Base-by-base conservation (phyloP, 306 rosid species). In the Cicer cuneatum region DNA sequence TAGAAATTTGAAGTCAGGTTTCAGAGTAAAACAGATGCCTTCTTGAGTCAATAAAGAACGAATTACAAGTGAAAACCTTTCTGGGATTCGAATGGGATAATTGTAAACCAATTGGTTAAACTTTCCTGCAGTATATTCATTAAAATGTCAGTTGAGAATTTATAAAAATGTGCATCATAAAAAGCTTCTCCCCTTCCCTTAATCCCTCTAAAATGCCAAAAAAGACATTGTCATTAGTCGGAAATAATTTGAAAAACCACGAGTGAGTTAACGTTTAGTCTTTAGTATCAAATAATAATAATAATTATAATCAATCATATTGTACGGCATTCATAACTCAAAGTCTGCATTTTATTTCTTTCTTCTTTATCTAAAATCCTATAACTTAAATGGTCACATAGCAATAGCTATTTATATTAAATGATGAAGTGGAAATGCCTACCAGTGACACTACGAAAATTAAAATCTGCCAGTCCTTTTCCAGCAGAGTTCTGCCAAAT, bases 401-500 rank as follows among this genome's bases (percentile, higher is more conserved):
- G 81, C 14, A 39, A 45, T 33, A 35, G 62, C 7, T 42, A 41
- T 73, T 62, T 73, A 53, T 51, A 75, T 71, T 51, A 77, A 58
- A 41, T 72, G 39, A 66, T 10, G 14, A 24, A 57, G 43, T 24
- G 62, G 29, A 72, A 56, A 49, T 65, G 54, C 79, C 69, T 89
- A 94, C 99, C 98, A 0, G 97, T 92, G 83, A 94, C 99, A 53
- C 90, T 92, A 56, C 98, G 88, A 77, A 94, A 94, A 65, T 94
- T 94, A 75, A 92, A 94, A 86, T 94, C 99, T 69, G 99, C 84
- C 15, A 94, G 80, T 76, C 99, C 99, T 86, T 94, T 94, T 81
- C 99, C 99, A 73, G 89, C 51, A 85, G 99, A 94, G 78, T 94
- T 92, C 88, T 92, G 99, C 99, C 99, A 94, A 84, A 94, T 94